Percentiles rank a stretch among this genome's conserved stretches.
Conservation (phyloP, 768 basidiomycete species). For the Phaffia tasmanica region DNA sequence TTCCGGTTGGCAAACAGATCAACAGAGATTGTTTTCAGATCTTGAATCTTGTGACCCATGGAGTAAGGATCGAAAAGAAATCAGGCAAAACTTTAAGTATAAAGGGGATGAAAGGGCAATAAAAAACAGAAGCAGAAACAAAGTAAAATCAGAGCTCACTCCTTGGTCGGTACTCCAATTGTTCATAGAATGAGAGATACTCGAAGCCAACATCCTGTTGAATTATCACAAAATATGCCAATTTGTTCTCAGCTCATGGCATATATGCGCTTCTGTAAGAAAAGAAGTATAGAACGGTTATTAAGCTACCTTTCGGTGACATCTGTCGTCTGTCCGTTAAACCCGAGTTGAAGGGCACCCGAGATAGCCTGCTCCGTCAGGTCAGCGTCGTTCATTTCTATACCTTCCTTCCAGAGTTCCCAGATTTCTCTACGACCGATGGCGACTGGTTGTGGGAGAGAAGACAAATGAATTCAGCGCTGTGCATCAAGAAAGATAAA, state of each 20-base stretch:
- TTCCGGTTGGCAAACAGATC: constrained; percentile 12
- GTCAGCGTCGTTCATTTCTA: constrained; percentile 8
- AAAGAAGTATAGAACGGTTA: no score
- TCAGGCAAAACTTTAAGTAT: not conserved
- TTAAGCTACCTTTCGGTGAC: not conserved
- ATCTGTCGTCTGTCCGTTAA: constrained; percentile 5
- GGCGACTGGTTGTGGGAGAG: constrained; percentile 6
- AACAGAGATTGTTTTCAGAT: not conserved
- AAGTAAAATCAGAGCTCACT: not conserved
- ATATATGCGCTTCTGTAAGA: no score
- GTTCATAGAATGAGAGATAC: not conserved
- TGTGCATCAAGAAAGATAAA: not conserved
- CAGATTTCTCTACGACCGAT: constrained; percentile 21
- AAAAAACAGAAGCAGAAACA: not conserved
- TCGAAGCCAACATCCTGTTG: no score
- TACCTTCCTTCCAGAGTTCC: constrained; percentile 22
- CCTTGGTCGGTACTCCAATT: constrained; percentile 3
- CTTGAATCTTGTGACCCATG: not conserved
- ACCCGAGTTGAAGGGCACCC: constrained; percentile 17
- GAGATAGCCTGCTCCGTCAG: constrained; percentile 6
- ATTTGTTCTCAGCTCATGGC: no score
- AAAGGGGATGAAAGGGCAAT: not conserved
- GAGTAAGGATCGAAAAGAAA: not conserved
- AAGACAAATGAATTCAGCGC: not conserved
- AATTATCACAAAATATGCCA: no score